These are phyloP conservation scores for Saccharomycopsis oosterbeekiorum DNA, from an alignment of 805 yeast species.

Conservation along the genomic window DNA sequence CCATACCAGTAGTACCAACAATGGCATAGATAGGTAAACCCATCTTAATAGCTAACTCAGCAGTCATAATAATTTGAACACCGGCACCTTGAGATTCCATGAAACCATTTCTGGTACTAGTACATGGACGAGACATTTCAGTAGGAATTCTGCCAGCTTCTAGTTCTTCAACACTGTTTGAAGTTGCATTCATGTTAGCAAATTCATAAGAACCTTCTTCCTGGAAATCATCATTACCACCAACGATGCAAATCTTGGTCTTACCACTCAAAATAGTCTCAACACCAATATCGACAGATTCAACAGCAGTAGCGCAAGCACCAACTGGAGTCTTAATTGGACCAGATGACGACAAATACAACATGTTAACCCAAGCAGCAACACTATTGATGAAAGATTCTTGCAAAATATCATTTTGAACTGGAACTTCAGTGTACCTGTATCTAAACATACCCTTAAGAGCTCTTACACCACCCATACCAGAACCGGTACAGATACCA, in stretches of 20 bases:
- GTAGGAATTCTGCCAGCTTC: slow-evolving; percentile 95
- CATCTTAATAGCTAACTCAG: slow-evolving; percentile 89
- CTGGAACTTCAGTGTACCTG: slow-evolving; percentile 86
- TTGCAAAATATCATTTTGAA: slow-evolving; percentile 93
- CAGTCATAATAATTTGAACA: slow-evolving; percentile 92
- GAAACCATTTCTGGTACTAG: slow-evolving; percentile 93
- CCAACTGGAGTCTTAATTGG: slow-evolving; percentile 99
- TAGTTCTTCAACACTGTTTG: slow-evolving; percentile 77
- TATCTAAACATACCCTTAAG: slow-evolving; percentile 96
- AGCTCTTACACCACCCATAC: slow-evolving; percentile 99
- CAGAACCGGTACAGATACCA: slow-evolving; percentile 99
- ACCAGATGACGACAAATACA: slow-evolving; percentile 92
- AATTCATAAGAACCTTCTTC: slow-evolving; percentile 98
- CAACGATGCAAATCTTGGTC: slow-evolving; percentile 93
- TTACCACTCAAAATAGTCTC: slow-evolving; percentile 89
- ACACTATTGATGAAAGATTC: slow-evolving; percentile 98
- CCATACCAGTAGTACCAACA: slow-evolving; percentile 90
- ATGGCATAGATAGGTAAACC: slow-evolving; percentile 99
- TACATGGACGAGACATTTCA: slow-evolving; percentile 98
- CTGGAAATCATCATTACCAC: slow-evolving; percentile 99
- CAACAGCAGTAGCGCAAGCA: slow-evolving; percentile 99
- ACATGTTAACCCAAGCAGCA: slow-evolving; percentile 99
- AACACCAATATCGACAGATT: slow-evolving; percentile 91
- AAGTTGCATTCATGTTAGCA: slow-evolving; percentile 98
- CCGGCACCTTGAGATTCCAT: slow-evolving; percentile 99